Evolutionary conservation across 768 basidiomycete species (phyloP).

Genomic region (Mycena olivaceomarginata): DNA sequence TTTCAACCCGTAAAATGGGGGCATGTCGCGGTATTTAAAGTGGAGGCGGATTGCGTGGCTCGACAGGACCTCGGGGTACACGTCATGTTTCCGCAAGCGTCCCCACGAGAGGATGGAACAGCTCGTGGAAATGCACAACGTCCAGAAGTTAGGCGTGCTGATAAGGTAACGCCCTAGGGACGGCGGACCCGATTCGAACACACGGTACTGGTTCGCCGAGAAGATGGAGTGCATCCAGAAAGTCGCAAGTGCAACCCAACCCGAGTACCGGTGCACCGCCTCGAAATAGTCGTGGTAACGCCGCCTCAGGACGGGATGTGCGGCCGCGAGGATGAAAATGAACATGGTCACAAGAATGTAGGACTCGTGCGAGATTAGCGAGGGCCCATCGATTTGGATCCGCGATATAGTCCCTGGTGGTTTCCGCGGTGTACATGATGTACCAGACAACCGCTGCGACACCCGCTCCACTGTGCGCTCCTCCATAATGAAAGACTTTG

Average conservation of each 20-base stretch:
- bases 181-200: constrained; percentile 57
- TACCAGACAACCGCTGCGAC: constrained; percentile 73
- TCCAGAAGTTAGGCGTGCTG: constrained; percentile 70
- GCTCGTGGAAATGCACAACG: constrained; percentile 57
- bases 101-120: constrained; percentile 72
- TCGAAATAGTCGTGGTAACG: constrained; percentile 74
- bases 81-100: constrained; percentile 67
- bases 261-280: constrained; percentile 72
- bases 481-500: constrained; percentile 73
- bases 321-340: constrained; percentile 66
- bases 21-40: constrained; percentile 68
- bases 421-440: constrained; percentile 66
- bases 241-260: constrained; percentile 69
- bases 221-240: constrained; percentile 68
- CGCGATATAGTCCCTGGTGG: constrained; percentile 59
- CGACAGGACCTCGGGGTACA: constrained; percentile 71
- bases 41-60: constrained; percentile 72
- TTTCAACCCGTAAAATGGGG: constrained; percentile 56
- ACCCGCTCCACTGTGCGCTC: constrained; percentile 72
- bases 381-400: constrained; percentile 52
- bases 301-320: constrained; percentile 68
- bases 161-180: constrained; percentile 65
- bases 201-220: constrained; percentile 53
- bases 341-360: constrained; percentile 69
- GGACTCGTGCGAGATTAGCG: constrained; percentile 63